These are phyloP conservation scores for Fusarium sp. DNA, from an alignment of 2,329 filamentous ascomycete genomes.

Conservation along the genomic window DNA sequence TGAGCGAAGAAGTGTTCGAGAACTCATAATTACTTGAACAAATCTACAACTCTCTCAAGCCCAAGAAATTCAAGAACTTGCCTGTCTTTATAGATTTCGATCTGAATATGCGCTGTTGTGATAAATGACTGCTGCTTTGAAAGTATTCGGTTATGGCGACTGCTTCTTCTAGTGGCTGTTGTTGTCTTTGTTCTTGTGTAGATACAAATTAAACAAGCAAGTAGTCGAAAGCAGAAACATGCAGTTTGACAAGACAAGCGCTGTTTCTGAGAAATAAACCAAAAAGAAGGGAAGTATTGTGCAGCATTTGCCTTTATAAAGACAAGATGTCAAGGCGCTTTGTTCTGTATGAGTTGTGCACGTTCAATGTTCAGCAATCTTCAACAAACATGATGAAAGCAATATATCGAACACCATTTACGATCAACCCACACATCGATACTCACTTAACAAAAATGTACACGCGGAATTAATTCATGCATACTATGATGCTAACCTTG, in stretches of 20 bases:
- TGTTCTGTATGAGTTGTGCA: conserved; percentile 1
- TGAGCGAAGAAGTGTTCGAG: conserved; percentile 31
- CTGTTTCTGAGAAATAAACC: background rate
- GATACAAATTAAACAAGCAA: background rate
- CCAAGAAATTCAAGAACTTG: background rate
- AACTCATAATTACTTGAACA: conserved; percentile 18
- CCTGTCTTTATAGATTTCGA: conserved; percentile 1
- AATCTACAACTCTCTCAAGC: conserved; percentile 6
- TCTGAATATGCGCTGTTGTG: background rate
- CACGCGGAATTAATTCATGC: conserved; percentile 40
- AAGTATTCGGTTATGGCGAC: conserved; percentile 5
- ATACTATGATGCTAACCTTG: conserved; percentile 40
- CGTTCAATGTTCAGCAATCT: conserved; percentile 12
- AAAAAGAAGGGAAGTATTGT: background rate
- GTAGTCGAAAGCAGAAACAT: background rate
- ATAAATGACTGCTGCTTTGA: background rate
- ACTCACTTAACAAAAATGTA: conserved; percentile 3
- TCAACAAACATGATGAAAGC: background rate
- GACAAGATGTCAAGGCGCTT: background rate
- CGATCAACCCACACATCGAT: background rate
- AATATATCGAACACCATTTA: conserved; percentile 7
- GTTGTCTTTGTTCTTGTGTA: conserved; percentile 18
- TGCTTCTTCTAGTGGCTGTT: conserved; percentile 16
- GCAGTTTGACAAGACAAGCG: background rate
- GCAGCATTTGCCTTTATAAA: background rate